Conservation (phyloP, 2,329 filamentous ascomycete species). For the Tolypocladium pustulatum region DNA sequence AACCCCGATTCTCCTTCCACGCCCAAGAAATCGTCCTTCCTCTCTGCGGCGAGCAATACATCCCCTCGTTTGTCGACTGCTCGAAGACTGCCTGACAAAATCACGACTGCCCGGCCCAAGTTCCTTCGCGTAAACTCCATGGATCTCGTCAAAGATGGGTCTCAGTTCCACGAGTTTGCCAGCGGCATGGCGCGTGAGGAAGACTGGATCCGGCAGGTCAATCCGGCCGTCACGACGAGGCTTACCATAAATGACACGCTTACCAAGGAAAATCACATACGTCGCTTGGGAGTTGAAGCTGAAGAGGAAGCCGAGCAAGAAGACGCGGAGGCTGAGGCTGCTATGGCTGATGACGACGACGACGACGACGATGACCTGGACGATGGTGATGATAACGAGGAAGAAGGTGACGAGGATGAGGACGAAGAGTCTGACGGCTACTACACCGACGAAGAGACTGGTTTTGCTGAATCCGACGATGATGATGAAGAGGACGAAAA, state of each 20-base stretch:
- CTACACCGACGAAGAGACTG: slow-evolving; percentile 61
- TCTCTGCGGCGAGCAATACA: slow-evolving; percentile 8
- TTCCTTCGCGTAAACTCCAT: slow-evolving; percentile 40
- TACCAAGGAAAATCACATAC: slow-evolving; percentile 79
- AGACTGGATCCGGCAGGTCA: slow-evolving; percentile 75
- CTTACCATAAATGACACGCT: slow-evolving; percentile 86
- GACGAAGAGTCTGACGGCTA: slow-evolving; percentile 57
- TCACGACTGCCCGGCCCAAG: slow-evolving; percentile 22
- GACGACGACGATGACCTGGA: slow-evolving; percentile 38
- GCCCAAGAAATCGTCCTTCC: slow-evolving; percentile 16
- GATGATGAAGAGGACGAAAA: slow-evolving; percentile 58
- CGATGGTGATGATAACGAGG: slow-evolving; percentile 42
- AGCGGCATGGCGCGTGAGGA: slow-evolving; percentile 73
- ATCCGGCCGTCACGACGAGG: slow-evolving; percentile 51
- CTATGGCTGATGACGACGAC: slow-evolving; percentile 31
- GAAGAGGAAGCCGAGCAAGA: slow-evolving; percentile 78
- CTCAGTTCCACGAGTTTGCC: slow-evolving; percentile 82
- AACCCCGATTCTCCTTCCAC: slow-evolving; percentile 19
- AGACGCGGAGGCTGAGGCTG: slow-evolving; percentile 48
- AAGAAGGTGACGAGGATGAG: slow-evolving; percentile 41
- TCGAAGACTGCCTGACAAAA: slow-evolving; percentile 11
- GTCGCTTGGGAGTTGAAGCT: slow-evolving; percentile 75
- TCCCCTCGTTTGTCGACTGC: slow-evolving; percentile 12
- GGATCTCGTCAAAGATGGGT: slow-evolving; percentile 44
- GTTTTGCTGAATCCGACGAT: slow-evolving; percentile 59